Evolutionary conservation across 768 basidiomycete genomes (phyloP).

Genomic region (Trametes villosa): DNA sequence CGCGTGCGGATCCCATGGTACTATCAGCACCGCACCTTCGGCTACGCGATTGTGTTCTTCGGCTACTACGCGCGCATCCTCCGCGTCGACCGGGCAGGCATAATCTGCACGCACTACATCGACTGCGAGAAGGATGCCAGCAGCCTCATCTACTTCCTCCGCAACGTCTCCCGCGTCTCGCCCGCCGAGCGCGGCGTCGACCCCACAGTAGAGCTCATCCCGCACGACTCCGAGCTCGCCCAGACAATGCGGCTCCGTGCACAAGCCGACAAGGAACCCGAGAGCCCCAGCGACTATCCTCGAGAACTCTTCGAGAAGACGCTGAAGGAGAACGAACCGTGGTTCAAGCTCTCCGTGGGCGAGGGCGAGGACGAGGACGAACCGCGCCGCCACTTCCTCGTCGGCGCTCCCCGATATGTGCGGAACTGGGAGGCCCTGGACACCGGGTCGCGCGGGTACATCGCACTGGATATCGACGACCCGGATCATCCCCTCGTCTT

Average conservation of each 20-base stretch:
- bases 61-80: background rate
- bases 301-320: background rate
- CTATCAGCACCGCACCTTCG: slow-evolving; percentile 1
- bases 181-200: slow-evolving; percentile 7
- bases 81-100: background rate
- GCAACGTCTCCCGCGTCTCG: background rate
- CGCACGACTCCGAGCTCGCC: background rate
- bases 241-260: background rate
- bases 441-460: slow-evolving; percentile 9
- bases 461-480: background rate
- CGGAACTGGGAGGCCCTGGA: background rate
- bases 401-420: too few relatives aligned
- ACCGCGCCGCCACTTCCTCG: background rate
- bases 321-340: background rate
- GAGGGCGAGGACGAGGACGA: background rate
- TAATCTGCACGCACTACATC: slow-evolving; percentile 5
- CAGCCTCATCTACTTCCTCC: slow-evolving; percentile 2
- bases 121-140: background rate
- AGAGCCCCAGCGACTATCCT: background rate
- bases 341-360: background rate
- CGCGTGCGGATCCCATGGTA: background rate
- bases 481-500: background rate
- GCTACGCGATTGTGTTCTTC: background rate
- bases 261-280: background rate
- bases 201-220: background rate